Base-by-base conservation (phyloP, 78 protist species). In the Dictyostelium citrinum region DNA sequence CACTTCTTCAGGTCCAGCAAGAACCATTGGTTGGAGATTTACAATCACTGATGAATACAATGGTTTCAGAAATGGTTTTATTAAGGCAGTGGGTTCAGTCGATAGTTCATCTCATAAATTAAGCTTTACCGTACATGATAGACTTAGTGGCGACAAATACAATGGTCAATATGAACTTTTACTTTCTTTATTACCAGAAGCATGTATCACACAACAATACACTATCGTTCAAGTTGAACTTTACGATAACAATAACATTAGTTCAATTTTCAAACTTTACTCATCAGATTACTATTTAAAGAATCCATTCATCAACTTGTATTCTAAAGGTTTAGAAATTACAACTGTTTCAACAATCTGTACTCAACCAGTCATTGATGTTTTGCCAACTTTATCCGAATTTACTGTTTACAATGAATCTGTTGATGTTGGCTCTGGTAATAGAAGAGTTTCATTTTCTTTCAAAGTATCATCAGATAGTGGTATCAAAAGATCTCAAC, bases 1-100 rank as follows among this genome's bases (percentile, higher is more conserved):
- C 27, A 9, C 64, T 0, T 20, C 6, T 1, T 55, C 22, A 49
- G 33, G 70, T 9, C 2, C 5, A n/a, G 5, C 60, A 49, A 11
- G 2, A 49, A 16, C 17, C 2, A 14, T 33, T 68, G 76, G 81
- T 39, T 77, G 82, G 82, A 46, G 43, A 46, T 24, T 77, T 11
- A 77, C 68, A 77, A 77, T 77, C 67, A n/a, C 29, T 14, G 82
- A 77, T 12, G 6, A 45, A 0, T 22, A 22, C 9, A 77, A 77
- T 77, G 82, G 82, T 12, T 77, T 77, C 22, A 77, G 46, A 46
- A 27, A 27, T 45, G 82, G 82, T 45, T 77, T 24, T 49, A 29
- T 77, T 46, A 27, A 46, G 22, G 58, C 27, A 8, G 16, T 46
- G 14, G 82, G 82, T 24, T 46, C 67, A 35, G 2, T 77, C 10